Base-by-base conservation (phyloP, 768 basidiomycete species). In the Suillus hirtellus region DNA sequence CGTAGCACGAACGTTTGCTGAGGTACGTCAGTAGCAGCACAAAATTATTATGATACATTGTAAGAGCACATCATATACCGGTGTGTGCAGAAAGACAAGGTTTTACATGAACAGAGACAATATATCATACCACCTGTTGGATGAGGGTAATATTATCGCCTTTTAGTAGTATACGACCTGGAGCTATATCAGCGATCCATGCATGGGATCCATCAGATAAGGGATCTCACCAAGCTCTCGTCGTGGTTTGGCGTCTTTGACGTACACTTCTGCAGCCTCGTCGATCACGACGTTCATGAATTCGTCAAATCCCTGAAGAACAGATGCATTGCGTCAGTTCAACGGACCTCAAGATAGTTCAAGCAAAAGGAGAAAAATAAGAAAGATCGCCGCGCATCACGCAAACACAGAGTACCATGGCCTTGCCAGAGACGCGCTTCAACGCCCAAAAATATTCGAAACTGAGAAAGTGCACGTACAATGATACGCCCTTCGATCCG, bases 101-200 rank as follows among this genome's bases (percentile, higher is more conserved):
- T 72, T 70, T 66, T 72, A 63, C 37, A 56, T 55, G 47, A 21
- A 49, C 21, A 37, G 35, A 46, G 43, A 17, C 24, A 40, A 9
- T 24, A 50, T 37, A 52, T 76, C 66, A 79, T 71, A 72, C 73
- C 35, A 80, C 67, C 77, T 89, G 91, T 73, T 96, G 94, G 73
- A 98, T 96, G 60, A 96, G 86, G n/a, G 96, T 98, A 72, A 99
- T 98, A 74, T 96, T 97, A 74, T 99, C 96, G 64, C 96, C 96
- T 78, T 99, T 99, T 67, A 99, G 82, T 68, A 99, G 82, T 75
- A 98, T 93, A 63, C 96, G 93, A 21, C 96, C 96, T 98, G 70
- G 12, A 27, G 40, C 34, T 27, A 24, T 12, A 4, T 55, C 59
- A 63, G 53, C 59, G 0, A 61, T 21, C 62, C 49, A 42, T 64